Evolutionary conservation across 495 filamentous ascomycete genomes (phyloP).

Genomic region (Tuber brumale): DNA sequence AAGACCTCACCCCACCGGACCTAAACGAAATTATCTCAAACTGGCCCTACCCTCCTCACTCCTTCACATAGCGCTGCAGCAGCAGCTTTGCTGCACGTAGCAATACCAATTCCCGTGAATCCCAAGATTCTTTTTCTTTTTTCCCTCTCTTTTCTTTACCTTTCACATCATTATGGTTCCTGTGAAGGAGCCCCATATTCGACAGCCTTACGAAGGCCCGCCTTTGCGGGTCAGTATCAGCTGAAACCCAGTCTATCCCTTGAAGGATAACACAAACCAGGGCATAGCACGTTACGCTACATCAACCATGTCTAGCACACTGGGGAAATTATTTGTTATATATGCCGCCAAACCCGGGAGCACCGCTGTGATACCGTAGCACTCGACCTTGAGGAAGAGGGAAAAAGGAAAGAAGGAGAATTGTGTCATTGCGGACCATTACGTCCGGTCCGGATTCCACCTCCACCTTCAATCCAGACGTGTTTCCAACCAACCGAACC

Average conservation of each 20-base stretch:
- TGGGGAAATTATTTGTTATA: not conserved
- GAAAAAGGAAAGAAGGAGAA: not conserved
- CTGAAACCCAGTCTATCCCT: not conserved
- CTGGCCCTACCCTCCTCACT: not conserved
- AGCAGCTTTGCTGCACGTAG: not conserved
- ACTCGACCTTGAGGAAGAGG: not conserved
- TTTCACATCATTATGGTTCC: not conserved
- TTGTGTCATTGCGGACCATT: constrained; percentile 1
- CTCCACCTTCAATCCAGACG: not conserved
- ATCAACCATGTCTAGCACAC: not conserved
- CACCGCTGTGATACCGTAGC: not conserved
- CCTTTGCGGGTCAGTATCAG: not conserved
- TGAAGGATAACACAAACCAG: not conserved
- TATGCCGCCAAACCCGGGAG: not conserved
- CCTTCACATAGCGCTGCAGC: not conserved
- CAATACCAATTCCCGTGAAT: not conserved
- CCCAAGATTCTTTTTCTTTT: not conserved
- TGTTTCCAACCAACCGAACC: constrained; percentile 5
- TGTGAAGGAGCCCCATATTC: not conserved
- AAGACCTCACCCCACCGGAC: not conserved
- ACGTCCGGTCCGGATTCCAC: not conserved
- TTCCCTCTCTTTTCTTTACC: not conserved
- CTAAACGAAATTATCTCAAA: not conserved
- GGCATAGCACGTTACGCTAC: not conserved
- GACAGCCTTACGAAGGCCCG: not conserved